Conservation (phyloP, 2,329 filamentous ascomycete genomes). For the Thelonectria olida region DNA sequence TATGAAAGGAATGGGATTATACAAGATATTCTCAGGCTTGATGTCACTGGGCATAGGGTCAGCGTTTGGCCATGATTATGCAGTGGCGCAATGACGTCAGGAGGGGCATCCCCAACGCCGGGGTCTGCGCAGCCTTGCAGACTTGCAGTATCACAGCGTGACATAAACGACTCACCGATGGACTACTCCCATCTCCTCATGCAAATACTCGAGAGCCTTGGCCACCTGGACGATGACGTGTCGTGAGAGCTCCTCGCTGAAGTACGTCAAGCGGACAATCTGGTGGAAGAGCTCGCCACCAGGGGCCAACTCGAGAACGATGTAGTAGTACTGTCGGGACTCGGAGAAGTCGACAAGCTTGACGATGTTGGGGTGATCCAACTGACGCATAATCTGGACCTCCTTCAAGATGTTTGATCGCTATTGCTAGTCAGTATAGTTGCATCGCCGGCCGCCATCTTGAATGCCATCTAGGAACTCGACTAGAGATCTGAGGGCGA, state of each 20-base stretch:
- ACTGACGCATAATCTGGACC: constrained; percentile 96
- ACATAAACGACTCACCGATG: constrained; percentile 76
- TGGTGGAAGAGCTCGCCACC: constrained; percentile 98
- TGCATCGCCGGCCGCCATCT: constrained; percentile 25
- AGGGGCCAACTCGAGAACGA: constrained; percentile 92
- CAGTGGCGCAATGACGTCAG: constrained; percentile 40
- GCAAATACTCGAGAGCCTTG: constrained; percentile 91
- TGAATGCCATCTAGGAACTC: constrained; percentile 28
- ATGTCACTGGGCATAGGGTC: constrained; percentile 75
- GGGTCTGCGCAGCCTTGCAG: neutral
- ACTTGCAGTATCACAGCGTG: constrained; percentile 1
- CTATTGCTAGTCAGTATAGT: constrained; percentile 59
- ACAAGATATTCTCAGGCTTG: constrained; percentile 97
- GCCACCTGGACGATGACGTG: constrained; percentile 97
- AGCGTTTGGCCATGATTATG: constrained; percentile 30
- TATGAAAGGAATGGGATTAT: constrained; percentile 84
- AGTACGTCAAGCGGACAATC: constrained; percentile 97
- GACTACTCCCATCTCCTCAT: constrained; percentile 94
- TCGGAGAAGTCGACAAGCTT: constrained; percentile 94
- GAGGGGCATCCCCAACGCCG: constrained; percentile 36
- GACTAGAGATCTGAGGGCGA: constrained; percentile 38
- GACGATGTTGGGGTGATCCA: constrained; percentile 96
- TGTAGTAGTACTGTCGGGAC: constrained; percentile 95
- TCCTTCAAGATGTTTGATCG: constrained; percentile 98
- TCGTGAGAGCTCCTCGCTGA: constrained; percentile 93